Conservation (phyloP, 306 rosid species). For the Cercis canadensis region DNA sequence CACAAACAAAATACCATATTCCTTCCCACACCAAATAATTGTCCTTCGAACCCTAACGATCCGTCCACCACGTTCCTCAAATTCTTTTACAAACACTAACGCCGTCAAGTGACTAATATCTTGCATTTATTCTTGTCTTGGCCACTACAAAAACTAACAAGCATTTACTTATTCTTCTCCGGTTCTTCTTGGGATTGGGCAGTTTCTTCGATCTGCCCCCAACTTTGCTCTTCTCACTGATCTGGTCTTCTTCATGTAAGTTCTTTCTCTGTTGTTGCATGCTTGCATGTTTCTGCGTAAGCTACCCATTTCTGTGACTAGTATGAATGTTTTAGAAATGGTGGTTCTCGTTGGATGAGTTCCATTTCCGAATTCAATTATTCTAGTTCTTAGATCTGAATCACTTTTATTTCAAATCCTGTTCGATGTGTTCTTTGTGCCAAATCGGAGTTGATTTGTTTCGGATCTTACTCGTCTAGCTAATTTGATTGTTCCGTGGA, state of each 20-base stretch:
- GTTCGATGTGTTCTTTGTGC: neutral
- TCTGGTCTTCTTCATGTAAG: slow-evolving; percentile 32
- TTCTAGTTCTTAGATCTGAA: slow-evolving; percentile 10
- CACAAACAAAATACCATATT: too few relatives aligned
- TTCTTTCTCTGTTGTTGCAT: neutral
- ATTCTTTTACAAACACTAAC: slow-evolving; percentile 13
- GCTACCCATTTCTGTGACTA: neutral
- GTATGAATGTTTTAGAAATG: neutral
- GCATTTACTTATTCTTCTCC: neutral
- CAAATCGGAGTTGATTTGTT: neutral
- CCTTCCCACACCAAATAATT: too few relatives aligned
- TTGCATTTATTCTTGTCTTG: neutral
- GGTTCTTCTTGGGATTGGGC: slow-evolving; percentile 9
- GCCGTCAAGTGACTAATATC: slow-evolving; percentile 22
- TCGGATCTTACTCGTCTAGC: neutral
- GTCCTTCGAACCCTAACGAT: too few relatives aligned
- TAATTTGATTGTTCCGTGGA: neutral
- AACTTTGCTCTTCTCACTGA: neutral
- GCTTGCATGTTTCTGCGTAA: neutral
- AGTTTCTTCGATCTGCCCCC: slow-evolving; percentile 49
- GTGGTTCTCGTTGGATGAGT: too few relatives aligned
- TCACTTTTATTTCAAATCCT: neutral
- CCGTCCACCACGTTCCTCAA: neutral
- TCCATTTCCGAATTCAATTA: too few relatives aligned
- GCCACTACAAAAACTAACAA: slow-evolving; percentile 17